phyloP scores from a whole-genome alignment of 495 filamentous ascomycete species.

The Aspergillus hancockii region DNA sequence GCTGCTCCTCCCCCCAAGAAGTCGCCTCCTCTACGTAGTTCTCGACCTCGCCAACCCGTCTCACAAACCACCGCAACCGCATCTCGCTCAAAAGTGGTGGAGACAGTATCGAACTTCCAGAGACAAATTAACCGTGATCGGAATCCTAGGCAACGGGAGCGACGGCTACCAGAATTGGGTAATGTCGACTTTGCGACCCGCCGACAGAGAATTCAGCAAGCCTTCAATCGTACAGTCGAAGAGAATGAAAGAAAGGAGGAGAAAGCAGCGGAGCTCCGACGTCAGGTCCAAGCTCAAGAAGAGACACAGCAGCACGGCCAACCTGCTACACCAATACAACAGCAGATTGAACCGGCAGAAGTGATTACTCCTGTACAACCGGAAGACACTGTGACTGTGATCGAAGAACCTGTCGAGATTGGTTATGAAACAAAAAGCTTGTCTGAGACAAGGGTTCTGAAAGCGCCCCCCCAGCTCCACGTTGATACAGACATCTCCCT shows the following conservation, averaged over 20 bases:
- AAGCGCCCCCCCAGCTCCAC: slow-evolving; percentile 29
- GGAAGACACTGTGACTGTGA: slow-evolving; percentile 32
- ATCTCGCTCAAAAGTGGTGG: slow-evolving; percentile 60
- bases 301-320: slow-evolving; percentile 35
- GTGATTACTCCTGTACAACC: slow-evolving; percentile 23
- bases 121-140: slow-evolving; percentile 30
- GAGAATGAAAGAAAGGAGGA: slow-evolving; percentile 64
- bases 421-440: slow-evolving; percentile 14
- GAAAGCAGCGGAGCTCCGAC: slow-evolving; percentile 46
- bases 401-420: slow-evolving; percentile 24
- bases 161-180: slow-evolving; percentile 58
- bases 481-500: slow-evolving; percentile 28
- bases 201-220: slow-evolving; percentile 74
- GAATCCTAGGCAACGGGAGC: slow-evolving; percentile 40
- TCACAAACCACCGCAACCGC: slow-evolving; percentile 65
- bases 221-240: slow-evolving; percentile 74
- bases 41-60: slow-evolving; percentile 76
- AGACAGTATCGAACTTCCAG: slow-evolving; percentile 48
- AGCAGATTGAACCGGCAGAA: slow-evolving; percentile 16
- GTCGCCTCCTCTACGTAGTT: slow-evolving; percentile 79
- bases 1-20: slow-evolving; percentile 60
- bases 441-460: slow-evolving; percentile 8
- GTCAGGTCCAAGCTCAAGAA: slow-evolving; percentile 35
- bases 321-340: slow-evolving; percentile 19
- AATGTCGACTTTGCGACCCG: slow-evolving; percentile 78